Percentiles rank a stretch among this genome's conserved stretches.
Conservation (phyloP, 176 grass and related monocot genomes). For the Hordeum marinum region DNA sequence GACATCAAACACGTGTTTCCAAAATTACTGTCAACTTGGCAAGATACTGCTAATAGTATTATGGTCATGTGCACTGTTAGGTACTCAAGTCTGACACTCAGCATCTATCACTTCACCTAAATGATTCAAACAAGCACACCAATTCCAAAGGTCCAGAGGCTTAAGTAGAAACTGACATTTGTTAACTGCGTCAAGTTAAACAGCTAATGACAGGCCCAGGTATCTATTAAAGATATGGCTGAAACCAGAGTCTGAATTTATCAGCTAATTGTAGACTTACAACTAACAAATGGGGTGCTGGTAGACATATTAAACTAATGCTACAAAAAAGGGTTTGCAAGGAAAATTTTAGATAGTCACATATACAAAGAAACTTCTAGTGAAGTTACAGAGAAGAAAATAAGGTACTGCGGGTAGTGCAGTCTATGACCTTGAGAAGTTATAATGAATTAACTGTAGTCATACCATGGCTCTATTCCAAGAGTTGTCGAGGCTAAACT, state of each 20-base stretch:
- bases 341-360: neutral
- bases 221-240: neutral
- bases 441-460: conserved; percentile 7
- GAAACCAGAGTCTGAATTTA: neutral
- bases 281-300: neutral
- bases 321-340: neutral
- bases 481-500: conserved; percentile 85
- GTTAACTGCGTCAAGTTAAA: neutral
- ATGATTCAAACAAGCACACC: neutral
- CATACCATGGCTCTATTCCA: conserved; percentile 99
- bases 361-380: neutral
- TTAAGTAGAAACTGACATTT: neutral
- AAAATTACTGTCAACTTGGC: too few relatives aligned
- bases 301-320: neutral
- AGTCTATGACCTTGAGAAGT: neutral
- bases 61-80: too few relatives aligned
- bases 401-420: neutral
- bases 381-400: neutral
- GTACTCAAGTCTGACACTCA: too few relatives aligned
- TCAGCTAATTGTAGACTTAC: neutral
- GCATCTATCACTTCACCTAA: neutral
- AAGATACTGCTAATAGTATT: too few relatives aligned
- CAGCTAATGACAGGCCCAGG: neutral
- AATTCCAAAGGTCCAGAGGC: neutral
- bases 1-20: too few relatives aligned